Base-by-base conservation (phyloP, 179 eudicot species). In the Corrigiola litoralis region DNA sequence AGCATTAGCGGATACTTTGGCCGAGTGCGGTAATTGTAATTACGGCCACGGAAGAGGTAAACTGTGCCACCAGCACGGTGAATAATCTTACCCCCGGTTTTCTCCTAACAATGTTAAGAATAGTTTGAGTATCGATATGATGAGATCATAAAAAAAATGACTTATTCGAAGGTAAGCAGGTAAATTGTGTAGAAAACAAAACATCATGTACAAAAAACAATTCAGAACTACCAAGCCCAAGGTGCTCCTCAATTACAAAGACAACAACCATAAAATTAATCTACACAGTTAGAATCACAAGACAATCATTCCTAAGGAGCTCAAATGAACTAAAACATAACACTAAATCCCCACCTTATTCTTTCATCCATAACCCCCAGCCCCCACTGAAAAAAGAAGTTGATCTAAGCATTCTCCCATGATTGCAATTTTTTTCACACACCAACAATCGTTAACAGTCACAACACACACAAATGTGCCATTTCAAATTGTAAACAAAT, bases 21-120 rank as follows among this genome's bases (percentile, higher is more conserved):
- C 44, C 98, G 96, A 65, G 79, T 75, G 23, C 71, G 77, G 61
- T 79, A 89, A 60, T 92, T 81, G 65, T 92, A 92, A 70, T 92
- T 84, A 58, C 96, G 88, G 16, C 98, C 98, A 36, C 98, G 87
- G 63, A 85, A 90, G 16, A 92, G 70, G 77, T 87, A 92, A 64
- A 81, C 70, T 38, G 81, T 80, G 56, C 96, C 98, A 58, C 98
- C 98, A 54, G 79, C 82, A 63, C 90, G 84, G 73, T 82, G 82
- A 50, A 92, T 92, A 50, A 92, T 82, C 80, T 90, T 90, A 36
- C 98, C 98, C 58, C 95, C 96, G 37, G 96, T 77, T 74, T 78
- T 92, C 53, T 92, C 96, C 98, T 92, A 72, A 36, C 57, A 73
- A 52, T 45, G 49, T 63, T 48, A 54, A 69, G 52, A 73, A 60